These are phyloP conservation scores for Theileria equi DNA, from an alignment of 169 alveolate genomes.

Conservation along the genomic window DNA sequence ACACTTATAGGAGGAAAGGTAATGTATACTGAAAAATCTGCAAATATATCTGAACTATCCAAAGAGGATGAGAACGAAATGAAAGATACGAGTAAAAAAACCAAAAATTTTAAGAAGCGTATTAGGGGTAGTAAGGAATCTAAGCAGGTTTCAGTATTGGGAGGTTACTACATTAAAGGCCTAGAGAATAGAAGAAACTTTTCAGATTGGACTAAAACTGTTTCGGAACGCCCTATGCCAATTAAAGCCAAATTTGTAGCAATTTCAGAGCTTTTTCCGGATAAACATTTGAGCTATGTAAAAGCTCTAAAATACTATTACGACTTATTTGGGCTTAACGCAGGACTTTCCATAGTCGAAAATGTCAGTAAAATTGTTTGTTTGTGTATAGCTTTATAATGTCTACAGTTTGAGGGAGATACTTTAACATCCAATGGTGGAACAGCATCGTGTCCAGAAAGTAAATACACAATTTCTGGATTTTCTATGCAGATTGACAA, in stretches of 20 bases:
- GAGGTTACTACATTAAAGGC: constrained; percentile 45
- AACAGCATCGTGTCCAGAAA: background rate
- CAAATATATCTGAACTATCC: background rate
- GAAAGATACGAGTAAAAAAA: background rate
- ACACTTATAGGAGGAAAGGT: constrained; percentile 45
- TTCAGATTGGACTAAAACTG: constrained; percentile 26
- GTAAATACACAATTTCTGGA: background rate
- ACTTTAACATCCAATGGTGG: background rate
- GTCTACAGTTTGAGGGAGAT: background rate
- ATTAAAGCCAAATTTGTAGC: constrained; percentile 33
- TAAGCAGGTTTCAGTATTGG: constrained; percentile 40
- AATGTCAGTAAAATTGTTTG: no score
- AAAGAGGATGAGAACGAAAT: background rate
- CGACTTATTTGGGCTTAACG: constrained; percentile 4
- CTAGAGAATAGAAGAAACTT: constrained; percentile 24
- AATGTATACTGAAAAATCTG: constrained; percentile 34
- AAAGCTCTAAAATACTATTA: constrained; percentile 40
- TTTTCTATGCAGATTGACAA: background rate
- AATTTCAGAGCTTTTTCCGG: constrained; percentile 41
- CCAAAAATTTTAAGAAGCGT: background rate
- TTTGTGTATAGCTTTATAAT: background rate
- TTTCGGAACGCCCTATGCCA: constrained; percentile 53
- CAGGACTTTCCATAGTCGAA: no score
- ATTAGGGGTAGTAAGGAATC: constrained; percentile 30
- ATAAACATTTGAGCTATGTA: constrained; percentile 30